Evolutionary conservation across 208 protist genomes (phyloP), one percentile per base, ranked within the genome.

Genomic region (Crithidia fasciculata): DNA sequence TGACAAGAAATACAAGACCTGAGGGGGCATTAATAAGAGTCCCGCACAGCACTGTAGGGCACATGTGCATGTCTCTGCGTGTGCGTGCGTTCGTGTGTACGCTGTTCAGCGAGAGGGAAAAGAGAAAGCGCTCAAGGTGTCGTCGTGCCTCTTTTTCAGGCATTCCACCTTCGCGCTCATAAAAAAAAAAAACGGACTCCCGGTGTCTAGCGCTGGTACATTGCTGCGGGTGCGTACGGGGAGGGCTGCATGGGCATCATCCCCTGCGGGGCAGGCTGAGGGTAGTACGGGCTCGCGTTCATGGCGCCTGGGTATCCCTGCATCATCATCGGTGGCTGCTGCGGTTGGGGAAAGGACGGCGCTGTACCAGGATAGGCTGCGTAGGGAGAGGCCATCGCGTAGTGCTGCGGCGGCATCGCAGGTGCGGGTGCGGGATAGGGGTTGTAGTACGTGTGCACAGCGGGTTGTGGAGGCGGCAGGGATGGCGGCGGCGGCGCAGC

Each of bases 131-230:
- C 28, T 28, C 28, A 28, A 28, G 28, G 28, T 28, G 28, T 28
- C 28, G 28, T 28, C 28, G 8, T 62, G 16, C 13, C 6, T 72
- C 37, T 40, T 53, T 18, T 43, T 50, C 13, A 16, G 6, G 2
- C 50, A 55, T 19, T 18, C 16, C 50, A 19, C 16, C 50, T 55
- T 55, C n/a, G 6, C 16, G 8, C 15, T 12, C 50, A 19, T 19
- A 55, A 5, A 66, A 39, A 66, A 39, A 39, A 39, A 55, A 49
- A 39, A 50, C 0, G 8, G 2, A 55, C 41, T 36, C 15, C 4
- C 8, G 28, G 28, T 28, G 28, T 6, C 45, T 49, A 72, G 15
- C 36, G 62, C n/a, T 64, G 65, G 47, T 81, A 66, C 63, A 66
- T 68, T 7, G 53, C 70, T 0, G 70, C 43, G 7, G 69, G 64